These are phyloP conservation scores for Daldinia decipiens DNA, from an alignment of 495 filamentous ascomycete genomes.

Conservation along the genomic window DNA sequence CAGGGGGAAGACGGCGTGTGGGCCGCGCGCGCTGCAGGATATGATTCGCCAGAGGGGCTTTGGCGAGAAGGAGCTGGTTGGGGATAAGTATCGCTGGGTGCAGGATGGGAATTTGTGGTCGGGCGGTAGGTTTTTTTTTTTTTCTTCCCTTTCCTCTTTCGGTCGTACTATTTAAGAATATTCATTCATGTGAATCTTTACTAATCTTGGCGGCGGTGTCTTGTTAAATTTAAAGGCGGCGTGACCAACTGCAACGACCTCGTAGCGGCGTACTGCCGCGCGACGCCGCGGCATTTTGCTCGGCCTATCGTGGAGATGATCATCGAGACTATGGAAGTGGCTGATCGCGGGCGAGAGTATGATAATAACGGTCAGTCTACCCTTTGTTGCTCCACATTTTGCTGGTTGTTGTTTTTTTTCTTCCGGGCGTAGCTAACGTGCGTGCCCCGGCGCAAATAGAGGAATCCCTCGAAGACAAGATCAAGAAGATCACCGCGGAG, in stretches of 20 bases:
- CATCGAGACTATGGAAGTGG: conserved; percentile 61
- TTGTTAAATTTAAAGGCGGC: conserved; percentile 54
- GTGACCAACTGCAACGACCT: conserved; percentile 73
- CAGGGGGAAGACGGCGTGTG: conserved; percentile 59
- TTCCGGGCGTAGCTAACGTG: conserved; percentile 23
- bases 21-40: conserved; percentile 62
- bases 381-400: conserved; percentile 39
- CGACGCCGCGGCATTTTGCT: conserved; percentile 55
- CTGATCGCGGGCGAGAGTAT: conserved; percentile 59
- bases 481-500: background rate
- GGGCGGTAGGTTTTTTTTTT: conserved; percentile 57
- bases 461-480: background rate
- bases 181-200: too few relatives aligned
- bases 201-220: too few relatives aligned
- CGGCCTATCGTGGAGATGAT: conserved; percentile 59
- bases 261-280: conserved; percentile 63
- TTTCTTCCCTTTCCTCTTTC: too few relatives aligned
- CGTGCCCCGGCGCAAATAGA: conserved; percentile 20
- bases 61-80: conserved; percentile 56
- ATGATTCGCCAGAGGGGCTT: conserved; percentile 57
- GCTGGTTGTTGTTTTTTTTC: background rate
- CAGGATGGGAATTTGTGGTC: conserved; percentile 70
- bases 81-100: conserved; percentile 59
- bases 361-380: conserved; percentile 46
- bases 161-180: too few relatives aligned